Base-by-base conservation (phyloP, 495 filamentous ascomycete species). In the Penicillium chermesinum region DNA sequence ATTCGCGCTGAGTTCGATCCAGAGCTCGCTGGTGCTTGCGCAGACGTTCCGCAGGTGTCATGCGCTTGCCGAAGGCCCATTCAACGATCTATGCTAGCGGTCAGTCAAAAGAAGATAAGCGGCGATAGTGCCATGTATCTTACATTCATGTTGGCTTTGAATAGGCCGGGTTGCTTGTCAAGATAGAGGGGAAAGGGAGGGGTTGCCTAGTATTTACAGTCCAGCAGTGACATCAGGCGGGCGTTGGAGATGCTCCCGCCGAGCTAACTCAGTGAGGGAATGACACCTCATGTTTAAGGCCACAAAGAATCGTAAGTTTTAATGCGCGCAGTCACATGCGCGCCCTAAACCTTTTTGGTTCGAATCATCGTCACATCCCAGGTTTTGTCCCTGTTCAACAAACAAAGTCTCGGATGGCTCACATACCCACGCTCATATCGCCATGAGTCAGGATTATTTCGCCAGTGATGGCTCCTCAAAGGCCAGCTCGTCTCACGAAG, bases 31-130 rank as follows among this genome's bases (percentile, higher is more conserved):
- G 91, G 67, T 97, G 95, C 67, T 96, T 97, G 68, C 93, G 86
- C 63, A 97, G 78, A 59, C 93, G 87, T 77, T 97, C 91, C 12
- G 88, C 88, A 7, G 93, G 91, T 65, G 91, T 97, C 82, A 97
- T 94, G 66, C 91, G 90, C 78, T 94, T 95, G 53, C 91, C 91
- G 66, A 97, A 96, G 22, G 93, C 93, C 91, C 91, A 96, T 81
- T 96, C 91, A 44, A 97, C 75, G 72, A 96, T 84, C 89, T 96
- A 54, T 10, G 22, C 43, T 15, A 38, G 46, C 21, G 19, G 35
- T 60, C 10, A 63, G 48, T 41, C 19, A 18, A 17, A 10, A 35
- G 13, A 16, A 15, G n/a, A 6, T 20, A 12, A 18, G 17, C 1
- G 30, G 13, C 12, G 12, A 37, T 12, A 3, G 15, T 8, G 6